These are phyloP conservation scores for Alternaria rosae DNA, from an alignment of 2,329 filamentous ascomycete genomes.

Conservation along the genomic window DNA sequence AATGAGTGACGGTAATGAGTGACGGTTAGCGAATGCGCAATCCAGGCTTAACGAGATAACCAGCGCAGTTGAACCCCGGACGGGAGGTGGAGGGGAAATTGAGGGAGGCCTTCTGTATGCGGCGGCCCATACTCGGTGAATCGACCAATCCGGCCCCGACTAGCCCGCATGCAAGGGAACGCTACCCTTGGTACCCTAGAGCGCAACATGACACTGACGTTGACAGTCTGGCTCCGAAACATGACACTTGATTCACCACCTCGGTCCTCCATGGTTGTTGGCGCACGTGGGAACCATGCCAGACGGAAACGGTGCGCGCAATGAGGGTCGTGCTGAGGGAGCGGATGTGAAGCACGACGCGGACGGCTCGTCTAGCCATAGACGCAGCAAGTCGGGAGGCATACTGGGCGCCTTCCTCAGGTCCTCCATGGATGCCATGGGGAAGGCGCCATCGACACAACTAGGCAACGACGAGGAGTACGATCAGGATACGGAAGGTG, in stretches of 20 bases:
- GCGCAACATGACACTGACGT: constrained; percentile 12
- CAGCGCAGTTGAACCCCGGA: constrained; percentile 23
- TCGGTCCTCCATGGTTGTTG: constrained; percentile 19
- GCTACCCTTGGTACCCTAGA: constrained; percentile 4
- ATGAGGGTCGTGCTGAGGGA: background rate
- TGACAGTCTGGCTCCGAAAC: constrained; percentile 22
- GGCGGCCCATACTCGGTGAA: constrained; percentile 21
- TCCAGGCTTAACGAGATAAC: constrained; percentile 19
- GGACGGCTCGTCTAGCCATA: constrained; percentile 2
- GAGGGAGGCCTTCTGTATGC: constrained; percentile 30
- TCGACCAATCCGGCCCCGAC: constrained; percentile 25
- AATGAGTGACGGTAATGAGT: constrained; percentile 31
- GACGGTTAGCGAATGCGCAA: constrained; percentile 24
- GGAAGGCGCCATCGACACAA: constrained; percentile 42
- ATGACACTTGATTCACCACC: constrained; percentile 25
- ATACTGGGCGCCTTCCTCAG: constrained; percentile 64
- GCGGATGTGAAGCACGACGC: constrained; percentile 4
- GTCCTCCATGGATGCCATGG: constrained; percentile 23
- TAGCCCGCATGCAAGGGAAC: constrained; percentile 25
- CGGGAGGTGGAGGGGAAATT: constrained; percentile 31
- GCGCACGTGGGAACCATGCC: constrained; percentile 31
- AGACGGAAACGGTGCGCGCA: constrained; percentile 18
- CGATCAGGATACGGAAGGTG: constrained; percentile 38
- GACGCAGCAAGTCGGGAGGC: constrained; percentile 67
- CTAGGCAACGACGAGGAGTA: constrained; percentile 24